Evolutionary conservation across 441 rosid species (phyloP), one percentile per base, ranked within the genome.

Genomic region (Breynia disticha): DNA sequence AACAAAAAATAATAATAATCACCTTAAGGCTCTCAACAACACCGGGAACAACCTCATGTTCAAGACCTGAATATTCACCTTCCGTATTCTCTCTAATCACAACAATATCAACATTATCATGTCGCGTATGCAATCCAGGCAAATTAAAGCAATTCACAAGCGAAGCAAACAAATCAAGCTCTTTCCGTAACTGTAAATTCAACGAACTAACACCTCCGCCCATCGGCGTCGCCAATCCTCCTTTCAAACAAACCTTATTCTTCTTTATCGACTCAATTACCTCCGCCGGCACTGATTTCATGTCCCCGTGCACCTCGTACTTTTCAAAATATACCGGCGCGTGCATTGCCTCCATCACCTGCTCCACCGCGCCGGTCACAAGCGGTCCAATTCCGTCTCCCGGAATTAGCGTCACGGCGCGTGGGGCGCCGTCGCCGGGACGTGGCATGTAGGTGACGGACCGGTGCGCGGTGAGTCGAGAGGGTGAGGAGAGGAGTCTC

Each of bases 1-100:
- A n/a, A n/a, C n/a, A n/a, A n/a, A n/a, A n/a, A n/a, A n/a, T 24
- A 24, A 24, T 24, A 7, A 24, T 24, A 58, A 7, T 21, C 2
- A 88, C 98, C 98, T 91, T 93, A 57, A 89, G 96, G 68, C 95
- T 89, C 74, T 93, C 97, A 28, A 93, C 96, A 3, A 93, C 99
- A 12, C 97, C 99, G 15, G 96, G 96, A 56, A 93, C 96, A 39
- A 89, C 99, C 66, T 93, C 97, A 32, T 93, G 97, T 61, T 93
- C 97, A 47, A 93, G 88, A 2, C 99, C 99, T 3, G 96, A 48
- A 61, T 93, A 93, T 60, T 93, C 99, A 1, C 97, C 99, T 76
- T 93, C 96, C 9, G 99, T 93, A 46, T 93, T 89, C 87, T 93
- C 99, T 67, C 97, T 82, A 50, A 94, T 80, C 18, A 90, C 97